Base-by-base conservation (phyloP, 345 rosid species). In the Eucalyptus marginata region DNA sequence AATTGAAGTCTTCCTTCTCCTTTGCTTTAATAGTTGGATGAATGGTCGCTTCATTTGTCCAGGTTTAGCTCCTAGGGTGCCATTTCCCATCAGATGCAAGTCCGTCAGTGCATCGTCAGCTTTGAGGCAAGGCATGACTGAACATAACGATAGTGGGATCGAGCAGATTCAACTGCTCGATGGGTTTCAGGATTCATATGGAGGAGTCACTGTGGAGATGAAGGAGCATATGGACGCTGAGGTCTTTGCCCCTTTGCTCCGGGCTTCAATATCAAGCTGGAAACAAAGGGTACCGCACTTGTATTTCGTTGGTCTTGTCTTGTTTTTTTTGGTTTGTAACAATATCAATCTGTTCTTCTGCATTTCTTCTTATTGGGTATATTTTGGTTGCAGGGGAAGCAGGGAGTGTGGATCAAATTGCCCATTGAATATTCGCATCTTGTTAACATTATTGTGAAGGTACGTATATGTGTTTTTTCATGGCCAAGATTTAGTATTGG, bases 391-490 rank as follows among this genome's bases (percentile, higher is more conserved):
- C 88, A 97, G 99, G 97, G 97, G 62, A 97, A 93, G 91, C 93
- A 46, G 86, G 97, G 93, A 14, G 91, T 96, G 89, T 97, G 98
- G 99, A 93, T 97, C 86, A 95, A 95, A 80, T 86, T 97, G 89
- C 95, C 96, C 6, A 91, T 94, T 76, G 49, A 86, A 87, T 89
- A 86, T 81, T 92, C 93, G 31, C 91, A 93, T 92, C 95, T 95
- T 66, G 94, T 97, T 16, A 93, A 93, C 52, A 49, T 95, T 79
- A 88, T 90, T 24, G 93, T 94, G 89, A 87, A 93, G 95, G 97
- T 95, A 89, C 13, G 9, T 33, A 1, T 56, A 18, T 2, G 7
- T 16, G 44, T 47, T 36, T 76, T 43, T 76, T 7, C 31, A 24
- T 24, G 43, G 40, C 10, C 6, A n/a, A 89, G 59, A 40, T 2